These are phyloP conservation scores for Calonectria pauciramosa DNA, from an alignment of 2,329 filamentous ascomycete genomes.

Conservation along the genomic window DNA sequence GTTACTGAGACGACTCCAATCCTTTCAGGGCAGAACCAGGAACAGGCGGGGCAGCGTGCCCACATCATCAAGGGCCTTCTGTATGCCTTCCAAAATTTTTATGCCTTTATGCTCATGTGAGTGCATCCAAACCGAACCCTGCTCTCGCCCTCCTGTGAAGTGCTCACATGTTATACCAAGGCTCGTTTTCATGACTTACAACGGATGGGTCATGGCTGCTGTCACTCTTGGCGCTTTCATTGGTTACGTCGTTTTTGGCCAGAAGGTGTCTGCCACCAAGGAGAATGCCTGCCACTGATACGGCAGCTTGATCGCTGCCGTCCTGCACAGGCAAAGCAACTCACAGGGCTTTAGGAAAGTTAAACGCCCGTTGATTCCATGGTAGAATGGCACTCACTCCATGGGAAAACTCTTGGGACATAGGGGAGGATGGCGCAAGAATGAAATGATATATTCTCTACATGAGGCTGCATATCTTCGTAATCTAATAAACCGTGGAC, in stretches of 20 bases:
- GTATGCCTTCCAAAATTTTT: slow-evolving; percentile 96
- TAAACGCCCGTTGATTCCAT: background rate
- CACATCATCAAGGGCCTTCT: slow-evolving; percentile 85
- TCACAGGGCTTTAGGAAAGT: background rate
- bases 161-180: slow-evolving; percentile 60
- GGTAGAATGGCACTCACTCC: background rate
- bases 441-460: slow-evolving; percentile 12
- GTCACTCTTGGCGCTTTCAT: slow-evolving; percentile 91
- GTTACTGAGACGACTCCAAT: slow-evolving; percentile 75
- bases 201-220: slow-evolving; percentile 96
- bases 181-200: slow-evolving; percentile 99
- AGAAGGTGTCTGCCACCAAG: slow-evolving; percentile 79
- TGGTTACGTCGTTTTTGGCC: slow-evolving; percentile 87
- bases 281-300: slow-evolving; percentile 89
- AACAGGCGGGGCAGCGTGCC: slow-evolving; percentile 73
- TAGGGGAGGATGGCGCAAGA: background rate
- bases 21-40: slow-evolving; percentile 80
- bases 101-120: slow-evolving; percentile 99
- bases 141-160: no score
- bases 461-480: slow-evolving; percentile 4
- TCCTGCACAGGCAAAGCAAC: background rate
- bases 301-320: background rate
- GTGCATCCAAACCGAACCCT: slow-evolving; percentile 49
- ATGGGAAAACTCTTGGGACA: background rate
- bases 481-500: background rate